These are phyloP conservation scores for Gryganskiella cystojenkinii DNA, from an alignment of 192 early-diverging fungal species.

Conservation along the genomic window DNA sequence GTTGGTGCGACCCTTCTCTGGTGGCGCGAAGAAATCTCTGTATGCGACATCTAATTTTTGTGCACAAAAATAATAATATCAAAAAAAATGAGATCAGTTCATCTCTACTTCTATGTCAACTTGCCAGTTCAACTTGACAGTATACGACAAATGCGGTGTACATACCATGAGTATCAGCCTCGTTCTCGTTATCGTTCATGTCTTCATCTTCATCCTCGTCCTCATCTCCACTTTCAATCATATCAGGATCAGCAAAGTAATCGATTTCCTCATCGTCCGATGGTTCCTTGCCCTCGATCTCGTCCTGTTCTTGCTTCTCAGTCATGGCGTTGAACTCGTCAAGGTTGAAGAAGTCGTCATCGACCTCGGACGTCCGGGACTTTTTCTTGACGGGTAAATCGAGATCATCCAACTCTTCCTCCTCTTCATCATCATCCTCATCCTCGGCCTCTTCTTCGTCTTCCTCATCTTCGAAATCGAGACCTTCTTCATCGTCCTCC, in stretches of 20 bases:
- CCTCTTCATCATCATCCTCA: constrained; percentile 55
- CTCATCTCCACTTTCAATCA: constrained; percentile 62
- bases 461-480: constrained; percentile 48
- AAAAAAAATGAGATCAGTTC: constrained; percentile 7
- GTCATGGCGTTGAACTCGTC: constrained; percentile 87
- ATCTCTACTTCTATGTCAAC: too few species aligned
- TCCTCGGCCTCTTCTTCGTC: constrained; percentile 54
- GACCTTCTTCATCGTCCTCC: constrained; percentile 42
- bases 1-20: constrained; percentile 57
- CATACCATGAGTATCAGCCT: constrained; percentile 66
- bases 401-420: constrained; percentile 54
- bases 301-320: constrained; percentile 67
- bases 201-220: constrained; percentile 73
- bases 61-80: too few species aligned
- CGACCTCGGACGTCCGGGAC: constrained; percentile 71
- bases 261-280: constrained; percentile 75
- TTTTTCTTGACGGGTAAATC: constrained; percentile 55
- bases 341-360: constrained; percentile 97
- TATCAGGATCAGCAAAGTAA: constrained; percentile 56
- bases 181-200: constrained; percentile 70
- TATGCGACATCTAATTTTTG: constrained; percentile 86
- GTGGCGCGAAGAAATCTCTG: constrained; percentile 87
- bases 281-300: constrained; percentile 53
- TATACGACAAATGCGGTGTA: too few species aligned
- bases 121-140: too few species aligned